Evolutionary conservation across 106 monocot species (phyloP), one percentile per base, ranked within the genome.

Genomic region (Apostasia shenzhenica): DNA sequence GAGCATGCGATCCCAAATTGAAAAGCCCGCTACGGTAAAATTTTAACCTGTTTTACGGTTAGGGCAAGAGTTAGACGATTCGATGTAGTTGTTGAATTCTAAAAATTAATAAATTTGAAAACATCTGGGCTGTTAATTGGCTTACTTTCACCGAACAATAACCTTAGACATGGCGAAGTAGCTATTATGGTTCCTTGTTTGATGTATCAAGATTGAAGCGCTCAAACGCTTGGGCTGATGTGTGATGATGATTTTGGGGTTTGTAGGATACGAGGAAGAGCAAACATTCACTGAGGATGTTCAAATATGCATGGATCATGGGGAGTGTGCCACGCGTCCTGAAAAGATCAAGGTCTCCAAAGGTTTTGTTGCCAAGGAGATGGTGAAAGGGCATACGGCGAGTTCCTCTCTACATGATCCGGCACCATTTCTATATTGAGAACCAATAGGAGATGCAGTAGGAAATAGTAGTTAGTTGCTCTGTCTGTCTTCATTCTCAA

Each of bases 331-430:
- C 26, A 38, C 55, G 6, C 88, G 88, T 63, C 74, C 75, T 2
- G 84, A 88, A 39, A 82, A 66, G 73, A 92, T 95, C 75, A 92
- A 83, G 79, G 87, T 73, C 63, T 69, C 67, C 59, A 97, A 92
- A 83, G 97, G 92, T 61, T 97, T 97, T 49, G 71, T 84, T 40
- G 89, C 92, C 54, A 97, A 89, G 80, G 97, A 97, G 68, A 69
- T 77, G 0, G 84, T 92, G 76, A 97, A 92, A 73, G 92, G 97
- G 74, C 97, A 97, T 67, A 97, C 87, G 92, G 97, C 81, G 82
- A 97, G 86, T 87, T 78, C 68, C 74, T 57, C 52, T 62, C 73
- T 64, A 73, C 70, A 82, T 64, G 74, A 78, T 72, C 78, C 54
- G 59, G 38, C 54, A 72, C 57, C 52, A 47, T 67, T 79, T 76